Conservation (phyloP, 257 asterid species). For the Nicotiana benthamiana region DNA sequence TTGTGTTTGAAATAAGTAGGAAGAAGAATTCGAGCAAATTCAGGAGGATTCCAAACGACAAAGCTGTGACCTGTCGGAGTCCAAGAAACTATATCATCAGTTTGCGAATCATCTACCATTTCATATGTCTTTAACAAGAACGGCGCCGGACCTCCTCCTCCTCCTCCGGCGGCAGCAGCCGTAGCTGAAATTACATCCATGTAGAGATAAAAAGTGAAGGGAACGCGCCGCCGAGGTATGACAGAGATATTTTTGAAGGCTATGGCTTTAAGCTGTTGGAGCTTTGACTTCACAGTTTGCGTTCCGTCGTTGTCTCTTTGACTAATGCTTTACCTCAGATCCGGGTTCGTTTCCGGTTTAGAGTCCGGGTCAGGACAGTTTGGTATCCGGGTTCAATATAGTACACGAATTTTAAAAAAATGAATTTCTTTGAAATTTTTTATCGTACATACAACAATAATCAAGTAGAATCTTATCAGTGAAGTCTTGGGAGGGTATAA, state of each 20-base stretch:
- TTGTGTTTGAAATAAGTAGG: conserved; percentile 84
- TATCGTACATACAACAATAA: too few relatives aligned
- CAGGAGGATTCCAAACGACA: conserved; percentile 91
- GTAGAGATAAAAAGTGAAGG: background rate
- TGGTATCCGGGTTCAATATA: background rate
- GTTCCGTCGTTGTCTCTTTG: background rate
- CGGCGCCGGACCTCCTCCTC: conserved; percentile 86
- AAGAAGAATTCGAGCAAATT: conserved; percentile 68
- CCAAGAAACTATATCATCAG: conserved; percentile 83
- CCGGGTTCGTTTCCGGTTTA: background rate
- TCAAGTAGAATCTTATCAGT: too few relatives aligned
- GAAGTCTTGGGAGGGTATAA: too few relatives aligned
- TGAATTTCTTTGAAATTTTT: too few relatives aligned
- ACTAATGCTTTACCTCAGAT: background rate
- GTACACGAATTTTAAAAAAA: too few relatives aligned
- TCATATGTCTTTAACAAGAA: conserved; percentile 75
- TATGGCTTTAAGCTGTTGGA: background rate
- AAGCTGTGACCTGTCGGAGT: conserved; percentile 56
- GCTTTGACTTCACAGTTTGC: background rate
- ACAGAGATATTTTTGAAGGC: background rate
- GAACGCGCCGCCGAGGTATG: background rate
- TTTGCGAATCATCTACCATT: conserved; percentile 72
- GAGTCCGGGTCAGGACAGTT: background rate
- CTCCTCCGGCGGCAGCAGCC: conserved; percentile 14
- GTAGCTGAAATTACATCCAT: conserved; percentile 39